Evolutionary conservation across 73 alveolate species (phyloP), one percentile per base, ranked within the genome.

Genomic region (Urostyla sp.): DNA sequence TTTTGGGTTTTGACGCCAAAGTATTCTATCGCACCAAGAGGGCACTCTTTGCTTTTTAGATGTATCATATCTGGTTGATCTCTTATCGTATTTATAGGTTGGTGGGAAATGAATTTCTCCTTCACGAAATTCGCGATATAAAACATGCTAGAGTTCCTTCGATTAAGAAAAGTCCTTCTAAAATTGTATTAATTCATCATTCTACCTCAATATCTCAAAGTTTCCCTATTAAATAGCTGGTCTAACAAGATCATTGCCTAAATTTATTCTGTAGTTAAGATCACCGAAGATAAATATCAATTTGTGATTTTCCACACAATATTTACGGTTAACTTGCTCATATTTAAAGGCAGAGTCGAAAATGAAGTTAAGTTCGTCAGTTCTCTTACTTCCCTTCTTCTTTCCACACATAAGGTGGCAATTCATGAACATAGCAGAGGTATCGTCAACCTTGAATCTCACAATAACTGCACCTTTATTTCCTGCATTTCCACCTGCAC

Each of bases 21-120:
- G 73, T 32, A 97, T 87, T 76, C 99, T 77, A 86, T 97, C 99
- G 43, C 98, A 90, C 95, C 96, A 97, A 11, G 99, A 91, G 16
- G 99, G 99, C 23, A 80, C 89, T 72, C 98, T 80, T 37, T 84
- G 56, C 87, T 88, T 85, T 72, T 95, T 92, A 35, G 94, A 87
- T 35, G 95, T 87, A 36, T 95, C 92, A 81, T 94, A 97, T 36
- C 60, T 82, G 49, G 92, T 67, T 20, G 97, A 78, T 38, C 89
- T 90, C 16, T 53, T 69, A 34, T 87, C 95, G 67, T 59, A 94
- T 91, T 97, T 97, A 86, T 96, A 97, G 0, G 99, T 94, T 0
- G 99, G 99, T 34, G 73, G 52, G 66, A 97, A 97, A 59, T 87
- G 76, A 35, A 97, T 96, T 15, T 69, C 84, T 8, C 93, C 92